Percentiles rank a stretch among this genome's conserved stretches.
Evolutionary conservation across 768 basidiomycete species (phyloP).

Genomic region (Rhizopogon vinicolor): DNA sequence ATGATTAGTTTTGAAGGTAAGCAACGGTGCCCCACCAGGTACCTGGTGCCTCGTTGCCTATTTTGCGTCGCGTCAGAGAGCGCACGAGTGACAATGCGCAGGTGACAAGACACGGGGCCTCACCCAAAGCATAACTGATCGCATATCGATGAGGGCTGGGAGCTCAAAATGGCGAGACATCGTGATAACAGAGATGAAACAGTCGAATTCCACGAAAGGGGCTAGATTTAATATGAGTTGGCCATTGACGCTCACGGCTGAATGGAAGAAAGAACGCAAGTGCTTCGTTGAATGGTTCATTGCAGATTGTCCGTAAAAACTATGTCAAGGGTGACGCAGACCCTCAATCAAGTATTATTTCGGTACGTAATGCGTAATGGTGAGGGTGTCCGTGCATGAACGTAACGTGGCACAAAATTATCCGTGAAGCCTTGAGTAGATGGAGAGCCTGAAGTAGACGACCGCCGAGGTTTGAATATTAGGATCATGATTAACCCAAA

Average conservation of each 20-base stretch:
- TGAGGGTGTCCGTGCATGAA: constrained; percentile 27
- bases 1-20: background rate
- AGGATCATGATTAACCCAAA: constrained; percentile 83
- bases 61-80: background rate
- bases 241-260: background rate
- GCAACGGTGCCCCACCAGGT: background rate
- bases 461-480: constrained; percentile 84
- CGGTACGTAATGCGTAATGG: background rate
- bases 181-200: background rate
- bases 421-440: constrained; percentile 18
- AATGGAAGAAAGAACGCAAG: background rate
- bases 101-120: background rate
- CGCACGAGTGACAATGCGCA: background rate
- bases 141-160: background rate
- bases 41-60: background rate
- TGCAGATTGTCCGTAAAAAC: background rate
- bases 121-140: background rate
- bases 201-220: background rate
- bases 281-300: background rate
- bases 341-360: constrained; percentile 1
- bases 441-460: constrained; percentile 25
- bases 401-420: constrained; percentile 24
- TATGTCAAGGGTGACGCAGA: background rate
- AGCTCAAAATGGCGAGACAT: background rate
- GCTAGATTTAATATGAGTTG: background rate